Evolutionary conservation across 768 basidiomycete species (phyloP), one percentile per base, ranked within the genome.

Genomic region (Rhodotorula kratochvilovae): DNA sequence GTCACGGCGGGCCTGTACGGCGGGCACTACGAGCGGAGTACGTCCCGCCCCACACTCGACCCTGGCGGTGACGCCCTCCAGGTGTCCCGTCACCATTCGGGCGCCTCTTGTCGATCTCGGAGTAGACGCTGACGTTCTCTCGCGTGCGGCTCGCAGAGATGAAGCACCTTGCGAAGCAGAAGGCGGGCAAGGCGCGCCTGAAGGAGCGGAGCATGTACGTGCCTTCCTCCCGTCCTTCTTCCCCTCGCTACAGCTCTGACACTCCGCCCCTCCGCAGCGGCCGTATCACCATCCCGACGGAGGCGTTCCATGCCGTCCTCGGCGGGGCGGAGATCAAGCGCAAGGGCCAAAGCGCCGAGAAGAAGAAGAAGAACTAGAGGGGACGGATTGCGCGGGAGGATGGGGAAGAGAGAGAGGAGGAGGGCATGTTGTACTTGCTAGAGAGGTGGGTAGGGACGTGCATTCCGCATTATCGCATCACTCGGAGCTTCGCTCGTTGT

Each of bases 221-320:
- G 12, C 50, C 36, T 25, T 62, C 60, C 42, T 15, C 43, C 27
- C n/a, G 35, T 17, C 36, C 3, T 2, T 6, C 17, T 27, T 25
- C 1, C 46, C 17, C 15, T 48, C 5, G 11, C 23, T 12, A 3
- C 8, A 23, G 11, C 35, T 5, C 55, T 42, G 21, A 27, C n/a
- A n/a, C 56, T 31, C 29, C 27, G 36, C 8, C 39, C 23, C 21
- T 1, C 29, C 21, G 39, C 65, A 71, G 70, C 64, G 75, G 77
- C 1, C 60, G 70, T 21, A 73, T 75, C 29, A 71, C 70, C 71
- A 85, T 99, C 53, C 93, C 94, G 42, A 92, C 96, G 77, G 92
- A 94, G 77, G 95, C 94, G 2, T 98, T 99, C 85, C 96, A 90
- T 80, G 87, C 91, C 72, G 88, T 97, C 63, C 83, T 98, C 21